A percentile compares a stretch with the other conserved stretches of the same genome.
These are phyloP conservation scores for Periconia sp. DNA, from an alignment of 2,329 filamentous ascomycete genomes.

Conservation along the genomic window DNA sequence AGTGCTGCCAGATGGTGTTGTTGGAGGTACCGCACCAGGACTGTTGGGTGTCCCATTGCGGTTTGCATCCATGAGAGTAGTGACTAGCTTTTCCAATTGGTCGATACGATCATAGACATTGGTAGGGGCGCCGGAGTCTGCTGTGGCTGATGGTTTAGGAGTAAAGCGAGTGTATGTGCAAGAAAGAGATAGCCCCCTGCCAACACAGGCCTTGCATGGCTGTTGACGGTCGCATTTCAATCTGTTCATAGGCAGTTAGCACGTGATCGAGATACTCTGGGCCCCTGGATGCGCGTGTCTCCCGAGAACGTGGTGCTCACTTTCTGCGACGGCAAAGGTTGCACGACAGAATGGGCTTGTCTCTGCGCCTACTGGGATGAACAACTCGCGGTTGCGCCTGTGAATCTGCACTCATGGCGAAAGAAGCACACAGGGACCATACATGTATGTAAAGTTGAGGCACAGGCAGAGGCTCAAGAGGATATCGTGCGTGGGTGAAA, in stretches of 20 bases:
- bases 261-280: conserved; percentile 7
- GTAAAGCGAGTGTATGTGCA: conserved; percentile 31
- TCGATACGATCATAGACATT: conserved; percentile 41
- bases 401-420: conserved; percentile 22
- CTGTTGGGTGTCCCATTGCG: conserved; percentile 2
- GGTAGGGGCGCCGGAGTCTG: conserved; percentile 24
- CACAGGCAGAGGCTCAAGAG: neutral
- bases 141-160: conserved; percentile 15
- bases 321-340: conserved; percentile 23
- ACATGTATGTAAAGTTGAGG: neutral
- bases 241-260: conserved; percentile 12
- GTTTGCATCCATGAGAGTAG: conserved; percentile 35
- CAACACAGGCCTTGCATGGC: conserved; percentile 40
- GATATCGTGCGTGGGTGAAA: neutral
- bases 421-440: neutral
- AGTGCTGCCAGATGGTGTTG: conserved; percentile 3
- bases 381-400: conserved; percentile 21
- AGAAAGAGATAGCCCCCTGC: conserved; percentile 38
- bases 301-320: neutral
- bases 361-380: conserved; percentile 30
- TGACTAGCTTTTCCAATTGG: conserved; percentile 40
- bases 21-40: neutral
- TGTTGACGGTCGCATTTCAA: conserved; percentile 42
- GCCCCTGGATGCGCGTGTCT: neutral
- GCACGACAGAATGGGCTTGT: conserved; percentile 36